Percentiles rank a stretch among this genome's conserved stretches.
Conservation (phyloP, 164 flowering plant species). For the Magnolia officinalis region DNA sequence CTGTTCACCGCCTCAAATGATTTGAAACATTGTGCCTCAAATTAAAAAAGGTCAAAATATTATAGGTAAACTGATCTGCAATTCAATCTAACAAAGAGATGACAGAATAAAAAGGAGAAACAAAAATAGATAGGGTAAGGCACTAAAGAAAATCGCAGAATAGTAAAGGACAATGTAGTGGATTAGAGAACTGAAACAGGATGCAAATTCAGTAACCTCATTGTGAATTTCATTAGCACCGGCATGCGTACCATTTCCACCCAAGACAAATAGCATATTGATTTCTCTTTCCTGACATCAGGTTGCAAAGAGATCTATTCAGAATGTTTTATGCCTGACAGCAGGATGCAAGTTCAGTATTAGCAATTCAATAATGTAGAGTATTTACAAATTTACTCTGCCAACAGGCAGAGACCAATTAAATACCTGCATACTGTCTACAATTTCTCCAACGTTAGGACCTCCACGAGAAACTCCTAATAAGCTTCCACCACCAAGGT, state of each 20-base stretch:
- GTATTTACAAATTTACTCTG: too few species aligned
- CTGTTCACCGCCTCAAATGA: too few species aligned
- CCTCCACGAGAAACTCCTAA: constrained; percentile 96
- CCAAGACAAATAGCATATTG: constrained; percentile 42
- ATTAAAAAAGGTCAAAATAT: too few species aligned
- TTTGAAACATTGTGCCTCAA: too few species aligned
- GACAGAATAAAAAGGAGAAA: not conserved
- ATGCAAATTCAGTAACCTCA: constrained; percentile 23
- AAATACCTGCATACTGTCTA: constrained; percentile 79
- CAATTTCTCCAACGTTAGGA: constrained; percentile 62
- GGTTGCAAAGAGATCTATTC: constrained; percentile 1
- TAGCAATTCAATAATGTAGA: not conserved
- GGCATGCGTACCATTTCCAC: constrained; percentile 50
- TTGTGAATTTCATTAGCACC: constrained; percentile 46
- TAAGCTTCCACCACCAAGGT: constrained; percentile 91
- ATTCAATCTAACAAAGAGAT: too few species aligned
- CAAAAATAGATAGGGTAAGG: not conserved
- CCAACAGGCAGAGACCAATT: not conserved
- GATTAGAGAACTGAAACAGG: too few species aligned
- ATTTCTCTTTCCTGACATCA: constrained; percentile 33
- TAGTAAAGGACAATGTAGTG: too few species aligned
- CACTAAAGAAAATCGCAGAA: too few species aligned
- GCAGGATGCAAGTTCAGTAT: not conserved
- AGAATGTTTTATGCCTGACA: not conserved
- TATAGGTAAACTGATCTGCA: too few species aligned